Conservation (phyloP, 768 basidiomycete genomes). For the Boletus rubropictus region DNA sequence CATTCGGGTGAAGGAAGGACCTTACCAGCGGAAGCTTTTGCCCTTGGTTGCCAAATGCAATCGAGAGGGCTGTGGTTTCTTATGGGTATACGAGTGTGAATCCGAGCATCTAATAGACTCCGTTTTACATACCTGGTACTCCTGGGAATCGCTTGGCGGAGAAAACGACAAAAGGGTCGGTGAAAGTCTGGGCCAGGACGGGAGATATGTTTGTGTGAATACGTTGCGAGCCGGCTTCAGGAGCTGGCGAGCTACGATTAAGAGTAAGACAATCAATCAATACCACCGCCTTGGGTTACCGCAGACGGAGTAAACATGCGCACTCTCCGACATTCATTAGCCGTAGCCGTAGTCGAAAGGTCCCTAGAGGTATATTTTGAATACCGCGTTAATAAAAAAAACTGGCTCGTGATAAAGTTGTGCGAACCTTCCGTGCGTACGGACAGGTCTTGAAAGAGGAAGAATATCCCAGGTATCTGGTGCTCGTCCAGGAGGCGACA, state of each 20-base stretch:
- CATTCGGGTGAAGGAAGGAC: constrained; percentile 24
- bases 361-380: constrained; percentile 44
- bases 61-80: constrained; percentile 88
- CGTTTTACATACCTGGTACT: constrained; percentile 63
- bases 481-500: constrained; percentile 81
- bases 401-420: constrained; percentile 23
- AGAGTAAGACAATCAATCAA: constrained; percentile 22
- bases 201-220: constrained; percentile 68
- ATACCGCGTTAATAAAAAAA: constrained; percentile 19
- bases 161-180: constrained; percentile 79
- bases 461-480: constrained; percentile 83
- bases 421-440: constrained; percentile 82
- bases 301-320: constrained; percentile 36
- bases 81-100: constrained; percentile 19
- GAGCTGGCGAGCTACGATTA: constrained; percentile 56
- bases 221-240: constrained; percentile 57
- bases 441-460: constrained; percentile 91
- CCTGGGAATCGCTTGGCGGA: constrained; percentile 95
- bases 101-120: constrained; percentile 8
- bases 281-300: constrained; percentile 14
- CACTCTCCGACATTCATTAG: constrained; percentile 90
- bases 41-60: constrained; percentile 84
- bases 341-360: constrained; percentile 79
- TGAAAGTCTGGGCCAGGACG: constrained; percentile 79
- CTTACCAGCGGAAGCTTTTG: constrained; percentile 82